Evolutionary conservation across 2,329 filamentous ascomycete genomes (phyloP).

Genomic region (Xylariales sp.): DNA sequence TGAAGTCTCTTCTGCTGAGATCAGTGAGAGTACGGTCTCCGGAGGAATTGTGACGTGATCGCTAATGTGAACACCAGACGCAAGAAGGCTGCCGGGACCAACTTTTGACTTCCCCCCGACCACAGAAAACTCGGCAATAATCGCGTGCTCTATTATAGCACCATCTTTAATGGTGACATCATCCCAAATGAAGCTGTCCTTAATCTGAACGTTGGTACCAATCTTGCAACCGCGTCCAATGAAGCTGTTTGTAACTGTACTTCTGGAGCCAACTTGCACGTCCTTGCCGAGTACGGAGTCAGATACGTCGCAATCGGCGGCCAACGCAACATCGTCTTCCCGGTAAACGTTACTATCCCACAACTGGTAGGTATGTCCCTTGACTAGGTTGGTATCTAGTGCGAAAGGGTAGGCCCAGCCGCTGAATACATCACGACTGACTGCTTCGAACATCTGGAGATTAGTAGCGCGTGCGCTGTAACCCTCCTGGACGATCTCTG

Average conservation of each 20-base stretch:
- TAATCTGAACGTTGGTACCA: constrained; percentile 74
- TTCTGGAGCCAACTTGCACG: constrained; percentile 70
- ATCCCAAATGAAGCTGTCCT: constrained; percentile 88
- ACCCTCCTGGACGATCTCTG: constrained; percentile 74
- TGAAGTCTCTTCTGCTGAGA: constrained; percentile 32
- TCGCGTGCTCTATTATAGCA: constrained; percentile 62
- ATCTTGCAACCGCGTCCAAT: constrained; percentile 84
- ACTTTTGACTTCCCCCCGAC: constrained; percentile 69
- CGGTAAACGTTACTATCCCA: constrained; percentile 68
- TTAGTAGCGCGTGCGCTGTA: constrained; percentile 86
- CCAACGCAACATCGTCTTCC: constrained; percentile 72
- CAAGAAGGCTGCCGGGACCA: constrained; percentile 70
- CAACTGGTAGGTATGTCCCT: constrained; percentile 70
- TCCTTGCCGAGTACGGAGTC: constrained; percentile 73
- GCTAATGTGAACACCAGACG: constrained; percentile 69
- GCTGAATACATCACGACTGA: constrained; percentile 80
- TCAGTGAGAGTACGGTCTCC: constrained; percentile 32
- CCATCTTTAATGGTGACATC: constrained; percentile 73
- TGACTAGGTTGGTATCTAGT: constrained; percentile 81
- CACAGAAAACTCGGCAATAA: constrained; percentile 68
- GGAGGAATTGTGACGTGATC: constrained; percentile 48
- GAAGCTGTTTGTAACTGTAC: constrained; percentile 67
- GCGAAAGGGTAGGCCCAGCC: constrained; percentile 86
- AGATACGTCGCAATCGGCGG: constrained; percentile 64
- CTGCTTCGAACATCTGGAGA: constrained; percentile 82